Conservation (phyloP, 768 basidiomycete species). For the Gloeopeniophorella convolvens region DNA sequence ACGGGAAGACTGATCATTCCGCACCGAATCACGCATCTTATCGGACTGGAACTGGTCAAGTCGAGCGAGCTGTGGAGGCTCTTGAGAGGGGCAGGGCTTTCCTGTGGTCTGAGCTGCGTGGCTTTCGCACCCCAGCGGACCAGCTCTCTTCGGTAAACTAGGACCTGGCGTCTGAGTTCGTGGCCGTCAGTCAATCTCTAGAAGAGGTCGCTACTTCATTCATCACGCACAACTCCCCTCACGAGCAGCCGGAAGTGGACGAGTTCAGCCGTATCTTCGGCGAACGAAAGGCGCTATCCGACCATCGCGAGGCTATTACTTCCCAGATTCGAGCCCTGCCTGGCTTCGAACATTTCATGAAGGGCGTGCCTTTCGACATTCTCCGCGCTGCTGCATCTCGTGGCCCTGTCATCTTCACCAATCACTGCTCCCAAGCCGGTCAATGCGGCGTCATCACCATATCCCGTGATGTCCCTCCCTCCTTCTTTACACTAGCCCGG, state of each 20-base stretch:
- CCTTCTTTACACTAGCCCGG: not conserved
- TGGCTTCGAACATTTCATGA: constrained; percentile 2
- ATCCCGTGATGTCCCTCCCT: not conserved
- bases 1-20: no score
- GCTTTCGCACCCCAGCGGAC: not conserved
- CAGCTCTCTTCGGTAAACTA: not conserved
- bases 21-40: not conserved
- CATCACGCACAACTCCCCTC: not conserved
- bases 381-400: not conserved
- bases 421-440: not conserved
- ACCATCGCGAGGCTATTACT: not conserved
- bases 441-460: constrained; percentile 4
- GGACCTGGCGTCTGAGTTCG: not conserved
- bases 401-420: constrained; percentile 5
- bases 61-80: constrained; percentile 5
- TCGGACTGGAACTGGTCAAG: not conserved
- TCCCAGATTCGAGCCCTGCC: not conserved
- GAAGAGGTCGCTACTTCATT: not conserved
- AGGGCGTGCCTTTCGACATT: not conserved
- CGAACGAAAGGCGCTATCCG: not conserved
- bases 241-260: not conserved
- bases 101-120: constrained; percentile 8
- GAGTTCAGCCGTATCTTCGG: not conserved
- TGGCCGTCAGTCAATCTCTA: not conserved
- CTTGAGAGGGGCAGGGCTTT: constrained; percentile 1